Conservation (phyloP, 2,329 filamentous ascomycete species). For the Domatiomyces catenatus region DNA sequence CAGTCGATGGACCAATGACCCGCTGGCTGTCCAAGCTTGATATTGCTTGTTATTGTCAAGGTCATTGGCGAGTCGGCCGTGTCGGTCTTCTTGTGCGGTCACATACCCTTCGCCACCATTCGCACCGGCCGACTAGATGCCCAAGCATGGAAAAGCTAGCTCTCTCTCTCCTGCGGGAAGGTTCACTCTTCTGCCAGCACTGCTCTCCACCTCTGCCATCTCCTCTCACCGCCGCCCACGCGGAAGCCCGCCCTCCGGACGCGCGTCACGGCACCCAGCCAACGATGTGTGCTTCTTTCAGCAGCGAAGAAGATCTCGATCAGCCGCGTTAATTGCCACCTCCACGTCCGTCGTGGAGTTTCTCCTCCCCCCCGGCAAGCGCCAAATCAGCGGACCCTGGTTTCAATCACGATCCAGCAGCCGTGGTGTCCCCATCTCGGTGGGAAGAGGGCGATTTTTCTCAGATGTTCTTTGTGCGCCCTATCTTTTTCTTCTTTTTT, state of each 20-base stretch:
- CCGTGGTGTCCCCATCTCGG: conserved; percentile 22
- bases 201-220: conserved; percentile 25
- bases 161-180: not conserved
- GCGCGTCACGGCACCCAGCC: conserved; percentile 40
- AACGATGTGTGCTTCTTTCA: conserved; percentile 34
- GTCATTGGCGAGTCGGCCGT: conserved; percentile 3
- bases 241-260: conserved; percentile 29
- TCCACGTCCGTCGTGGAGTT: conserved; percentile 36
- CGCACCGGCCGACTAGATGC: not conserved
- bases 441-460: conserved; percentile 63
- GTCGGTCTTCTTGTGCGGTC: not conserved
- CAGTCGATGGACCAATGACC: conserved; percentile 4
- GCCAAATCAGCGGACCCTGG: conserved; percentile 30
- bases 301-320: conserved; percentile 36
- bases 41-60: conserved; percentile 16
- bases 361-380: conserved; percentile 40
- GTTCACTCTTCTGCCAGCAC: conserved; percentile 21
- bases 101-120: not conserved
- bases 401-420: conserved; percentile 17
- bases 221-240: conserved; percentile 18
- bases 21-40: conserved; percentile 14
- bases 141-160: not conserved
- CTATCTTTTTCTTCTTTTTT: no score
- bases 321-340: conserved; percentile 54
- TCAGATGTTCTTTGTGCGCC: conserved; percentile 88